phyloP scores from a whole-genome alignment of 164 flowering plant genomes.

The Tinospora cordifolia region DNA sequence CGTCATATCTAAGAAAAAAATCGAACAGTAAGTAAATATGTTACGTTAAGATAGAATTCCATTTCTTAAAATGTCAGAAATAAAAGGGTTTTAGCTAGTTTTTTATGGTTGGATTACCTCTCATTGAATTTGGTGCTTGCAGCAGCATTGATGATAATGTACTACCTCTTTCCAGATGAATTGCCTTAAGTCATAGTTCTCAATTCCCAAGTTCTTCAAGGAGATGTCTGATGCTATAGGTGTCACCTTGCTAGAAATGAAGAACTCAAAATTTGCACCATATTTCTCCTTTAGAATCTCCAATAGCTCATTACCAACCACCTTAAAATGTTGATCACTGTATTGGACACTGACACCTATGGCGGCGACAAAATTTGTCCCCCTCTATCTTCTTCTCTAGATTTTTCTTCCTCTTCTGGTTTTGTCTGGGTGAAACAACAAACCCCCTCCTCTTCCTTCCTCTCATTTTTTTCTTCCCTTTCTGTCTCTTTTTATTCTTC shows the following conservation, averaged over 20 bases:
- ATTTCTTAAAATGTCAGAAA: not conserved
- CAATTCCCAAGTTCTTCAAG: slow-evolving; percentile 35
- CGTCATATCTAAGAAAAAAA: slow-evolving; percentile 17
- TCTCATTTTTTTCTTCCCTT: too few relatives aligned
- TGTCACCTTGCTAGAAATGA: slow-evolving; percentile 31
- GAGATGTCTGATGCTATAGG: slow-evolving; percentile 43
- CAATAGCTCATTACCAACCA: slow-evolving; percentile 55
- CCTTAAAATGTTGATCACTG: too few relatives aligned
- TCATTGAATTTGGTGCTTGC: slow-evolving; percentile 54
- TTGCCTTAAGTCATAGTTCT: slow-evolving; percentile 30
- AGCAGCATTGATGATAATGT: slow-evolving; percentile 45
- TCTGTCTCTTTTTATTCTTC: too few relatives aligned
- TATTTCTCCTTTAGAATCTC: slow-evolving; percentile 33
- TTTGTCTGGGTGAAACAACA: too few relatives aligned
- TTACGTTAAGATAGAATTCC: too few relatives aligned
- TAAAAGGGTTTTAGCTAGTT: not conserved
- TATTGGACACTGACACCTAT: too few relatives aligned
- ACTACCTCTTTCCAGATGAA: slow-evolving; percentile 37
- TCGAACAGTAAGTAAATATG: too few relatives aligned
- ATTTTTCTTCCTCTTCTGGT: too few relatives aligned
- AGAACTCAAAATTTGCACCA: slow-evolving; percentile 29
- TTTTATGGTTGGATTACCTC: slow-evolving; percentile 21
- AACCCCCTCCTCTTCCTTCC: too few relatives aligned
- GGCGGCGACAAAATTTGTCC: too few relatives aligned
- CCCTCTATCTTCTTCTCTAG: too few relatives aligned